Evolutionary conservation across 2,329 filamentous ascomycete genomes (phyloP).

Genomic region (Metarhizium humberi): DNA sequence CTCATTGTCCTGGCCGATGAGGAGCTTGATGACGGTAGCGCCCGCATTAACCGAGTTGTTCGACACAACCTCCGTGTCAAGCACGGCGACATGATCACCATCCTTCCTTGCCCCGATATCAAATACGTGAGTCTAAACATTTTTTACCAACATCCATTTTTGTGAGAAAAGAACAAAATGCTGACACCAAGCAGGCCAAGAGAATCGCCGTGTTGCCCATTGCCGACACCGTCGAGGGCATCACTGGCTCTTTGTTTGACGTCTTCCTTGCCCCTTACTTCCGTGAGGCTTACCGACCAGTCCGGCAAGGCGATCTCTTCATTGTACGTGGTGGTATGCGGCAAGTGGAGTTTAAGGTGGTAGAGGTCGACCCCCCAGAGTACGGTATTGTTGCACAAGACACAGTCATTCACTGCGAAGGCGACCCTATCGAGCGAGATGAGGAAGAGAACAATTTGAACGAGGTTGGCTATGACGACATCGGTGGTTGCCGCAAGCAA

Average conservation of each 20-base stretch:
- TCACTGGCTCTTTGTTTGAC: conserved; percentile 96
- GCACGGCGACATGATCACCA: conserved; percentile 95
- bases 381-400: conserved; percentile 98
- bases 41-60: conserved; percentile 95
- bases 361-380: conserved; percentile 96
- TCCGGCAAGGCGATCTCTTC: conserved; percentile 95
- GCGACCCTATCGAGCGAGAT: conserved; percentile 77
- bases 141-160: not conserved
- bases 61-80: conserved; percentile 97
- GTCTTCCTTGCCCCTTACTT: conserved; percentile 99
- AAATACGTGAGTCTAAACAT: conserved; percentile 74
- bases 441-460: conserved; percentile 99
- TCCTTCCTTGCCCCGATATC: conserved; percentile 97
- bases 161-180: not conserved
- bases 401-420: conserved; percentile 97
- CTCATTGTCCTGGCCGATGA: conserved; percentile 96
- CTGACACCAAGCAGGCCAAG: conserved; percentile 61
- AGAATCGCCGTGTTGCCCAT: conserved; percentile 97
- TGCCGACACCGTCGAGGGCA: conserved; percentile 93
- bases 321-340: conserved; percentile 97
- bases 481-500: conserved; percentile 98
- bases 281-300: conserved; percentile 95
- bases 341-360: conserved; percentile 98
- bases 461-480: conserved; percentile 98
- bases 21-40: conserved; percentile 93